Evolutionary conservation across 164 flowering plant species (phyloP), one percentile per base, ranked within the genome.

Genomic region (Cinnamomum micranthum): DNA sequence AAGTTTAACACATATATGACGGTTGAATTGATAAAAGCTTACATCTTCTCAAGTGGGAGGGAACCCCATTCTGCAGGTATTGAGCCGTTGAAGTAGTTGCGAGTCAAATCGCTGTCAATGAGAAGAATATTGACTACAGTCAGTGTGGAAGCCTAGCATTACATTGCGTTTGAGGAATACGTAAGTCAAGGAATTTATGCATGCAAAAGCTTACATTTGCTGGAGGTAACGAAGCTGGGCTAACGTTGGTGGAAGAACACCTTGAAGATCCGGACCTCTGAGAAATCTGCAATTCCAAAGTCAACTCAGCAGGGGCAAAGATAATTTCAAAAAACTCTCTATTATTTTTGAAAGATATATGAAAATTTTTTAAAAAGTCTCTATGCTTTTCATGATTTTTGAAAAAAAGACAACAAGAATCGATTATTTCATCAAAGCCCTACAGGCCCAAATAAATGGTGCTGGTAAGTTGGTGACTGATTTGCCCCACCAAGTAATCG

Each of bases 21-120:
- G 35, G 35, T 17, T 33, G 50, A 20, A n/a, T n/a, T n/a, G n/a
- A n/a, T 17, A 20, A 14, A 70, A 52, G 51, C 89, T 80, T 75
- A 91, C 95, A 92, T 71, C 2, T 11, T 80, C 11, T 66, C 79
- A 72, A 90, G 35, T 33, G 4, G 78, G 76, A 79, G 41, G 14
- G 88, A 75, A 69, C 81, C 88, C 95, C 94, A 92, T 81, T 83
- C 85, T 6, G 6, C 63, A 20, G 95, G 97, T 67, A 92, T 88
- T 51, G 88, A 71, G 13, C 97, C 95, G 66, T 51, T 84, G 19
- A 92, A 88, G 78, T 82, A 87, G 81, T 91, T 92, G 68, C 82
- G 81, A 7, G 85, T 76, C 63, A 92, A 76, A 86, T 88, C 91
- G 75, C 97, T 92, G 81, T n/a, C 13, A 24, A n/a, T n/a, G 14